Conservation (phyloP, 768 basidiomycete species). For the Tricholoma terreum region DNA sequence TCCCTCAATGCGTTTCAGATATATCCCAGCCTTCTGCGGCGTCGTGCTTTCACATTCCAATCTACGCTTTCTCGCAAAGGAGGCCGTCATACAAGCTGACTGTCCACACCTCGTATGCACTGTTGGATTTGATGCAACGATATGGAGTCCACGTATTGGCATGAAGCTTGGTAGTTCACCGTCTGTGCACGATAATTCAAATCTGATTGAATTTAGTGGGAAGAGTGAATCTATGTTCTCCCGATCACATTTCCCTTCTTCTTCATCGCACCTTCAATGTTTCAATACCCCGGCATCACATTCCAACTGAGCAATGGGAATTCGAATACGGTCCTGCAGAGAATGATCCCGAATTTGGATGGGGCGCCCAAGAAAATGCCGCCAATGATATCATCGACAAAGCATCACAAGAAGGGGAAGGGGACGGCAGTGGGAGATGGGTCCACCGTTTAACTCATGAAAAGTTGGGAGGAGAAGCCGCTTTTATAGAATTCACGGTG, state of each 20-base stretch:
- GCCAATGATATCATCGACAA: slow-evolving; percentile 19
- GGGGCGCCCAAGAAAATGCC: slow-evolving; percentile 27
- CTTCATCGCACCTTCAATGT: slow-evolving; percentile 92
- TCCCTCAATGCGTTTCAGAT: slow-evolving; percentile 43
- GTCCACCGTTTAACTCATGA: slow-evolving; percentile 68
- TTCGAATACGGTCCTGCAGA: slow-evolving; percentile 86
- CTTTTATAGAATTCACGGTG: slow-evolving; percentile 78
- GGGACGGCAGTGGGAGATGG: slow-evolving; percentile 70
- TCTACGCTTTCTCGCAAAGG: slow-evolving; percentile 59
- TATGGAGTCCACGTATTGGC: slow-evolving; percentile 86
- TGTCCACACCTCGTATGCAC: slow-evolving; percentile 81
- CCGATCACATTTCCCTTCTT: slow-evolving; percentile 89
- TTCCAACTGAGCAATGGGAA: slow-evolving; percentile 74
- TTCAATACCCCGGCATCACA: slow-evolving; percentile 90
- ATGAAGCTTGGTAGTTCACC: slow-evolving; percentile 67
- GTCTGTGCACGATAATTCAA: slow-evolving; percentile 1
- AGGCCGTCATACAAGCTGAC: slow-evolving; percentile 70
- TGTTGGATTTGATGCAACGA: slow-evolving; percentile 75
- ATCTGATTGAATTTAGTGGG: slow-evolving; percentile 50
- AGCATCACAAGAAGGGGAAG: slow-evolving; percentile 24
- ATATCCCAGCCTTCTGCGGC: slow-evolving; percentile 82
- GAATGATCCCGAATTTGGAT: slow-evolving; percentile 72
- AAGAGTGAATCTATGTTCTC: slow-evolving; percentile 85
- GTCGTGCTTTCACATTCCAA: slow-evolving; percentile 87
- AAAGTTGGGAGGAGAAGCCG: slow-evolving; percentile 63